Percentiles rank a stretch among this genome's conserved stretches.
These are phyloP conservation scores for Evernia prunastri DNA, from an alignment of 495 filamentous ascomycete species.

Conservation along the genomic window DNA sequence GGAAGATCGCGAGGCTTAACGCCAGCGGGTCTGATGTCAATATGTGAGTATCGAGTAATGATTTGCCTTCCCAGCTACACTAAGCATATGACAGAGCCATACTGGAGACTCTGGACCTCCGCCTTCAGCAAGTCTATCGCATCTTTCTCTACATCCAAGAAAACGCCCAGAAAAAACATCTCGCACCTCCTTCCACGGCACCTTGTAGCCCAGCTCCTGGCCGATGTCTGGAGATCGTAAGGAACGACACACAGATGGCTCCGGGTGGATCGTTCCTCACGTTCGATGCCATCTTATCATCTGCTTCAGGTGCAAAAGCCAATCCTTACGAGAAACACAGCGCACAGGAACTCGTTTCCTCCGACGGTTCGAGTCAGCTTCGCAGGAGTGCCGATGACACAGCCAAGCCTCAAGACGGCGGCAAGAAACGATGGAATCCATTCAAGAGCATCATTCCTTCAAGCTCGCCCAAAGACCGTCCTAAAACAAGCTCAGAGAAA, in stretches of 20 bases:
- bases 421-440: slow-evolving; percentile 63
- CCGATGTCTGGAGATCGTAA: slow-evolving; percentile 83
- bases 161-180: slow-evolving; percentile 48
- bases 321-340: slow-evolving; percentile 37
- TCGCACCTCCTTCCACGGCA: slow-evolving; percentile 62
- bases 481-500: slow-evolving; percentile 8
- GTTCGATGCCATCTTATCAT: slow-evolving; percentile 55
- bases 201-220: slow-evolving; percentile 87
- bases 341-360: slow-evolving; percentile 31
- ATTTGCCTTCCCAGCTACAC: background rate
- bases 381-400: slow-evolving; percentile 13
- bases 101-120: slow-evolving; percentile 59
- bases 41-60: slow-evolving; percentile 12
- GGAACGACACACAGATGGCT: slow-evolving; percentile 63
- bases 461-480: slow-evolving; percentile 28
- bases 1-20: slow-evolving; percentile 78
- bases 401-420: slow-evolving; percentile 15
- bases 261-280: slow-evolving; percentile 57
- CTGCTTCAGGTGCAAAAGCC: slow-evolving; percentile 36
- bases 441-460: slow-evolving; percentile 57
- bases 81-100: slow-evolving; percentile 47
- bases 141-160: slow-evolving; percentile 71
- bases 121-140: slow-evolving; percentile 68
- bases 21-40: slow-evolving; percentile 62
- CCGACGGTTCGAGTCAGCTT: slow-evolving; percentile 21